Evolutionary conservation across 2,329 filamentous ascomycete species (phyloP), one percentile per base, ranked within the genome.

Genomic region (Drechslerella stenobrocha): DNA sequence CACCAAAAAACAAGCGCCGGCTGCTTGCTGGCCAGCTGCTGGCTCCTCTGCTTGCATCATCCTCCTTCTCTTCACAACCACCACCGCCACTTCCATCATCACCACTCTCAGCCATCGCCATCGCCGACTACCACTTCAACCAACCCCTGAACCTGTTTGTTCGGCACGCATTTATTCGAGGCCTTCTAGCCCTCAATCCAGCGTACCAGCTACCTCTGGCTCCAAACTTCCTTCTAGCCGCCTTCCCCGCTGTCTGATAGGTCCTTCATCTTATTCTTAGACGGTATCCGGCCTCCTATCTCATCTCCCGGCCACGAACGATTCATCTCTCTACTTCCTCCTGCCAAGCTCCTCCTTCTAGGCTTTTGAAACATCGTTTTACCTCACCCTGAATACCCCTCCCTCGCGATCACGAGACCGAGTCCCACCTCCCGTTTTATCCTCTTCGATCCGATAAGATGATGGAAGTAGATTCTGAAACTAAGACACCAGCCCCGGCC

Each of bases 401-500:
- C 57, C 47, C 56, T 44, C 37, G 37, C 55, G 63, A 58, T 56
- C 63, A 67, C 63, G 63, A 67, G 63, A 55, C 63, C 50, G 46
- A 51, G 53, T 26, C 11, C 37, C 18, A 5, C 37, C 37, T 18
- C 26, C 46, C 42, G 40, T 56, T 63, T 52, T 51, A 51, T 50
- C 59, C 45, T 63, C 45, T 55, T 34, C 23, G 61, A 28, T 28
- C 57, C 57, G 52, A 48, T 51, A 67, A 63, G 55, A 70, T 60
- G 79, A 98, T 98, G 93, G 92, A 96, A 74, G 79, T 81, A 81
- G 93, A 98, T 77, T 90, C 95, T 74, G 88, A 87, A 75, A 89
- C 63, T 35, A 67, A 91, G 79, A 86, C 88, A 75, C 88, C 90
- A 72, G 85, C 88, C 76, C 83, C 84, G 72, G 83, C 89, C 76